Conservation (phyloP, 2,329 filamentous ascomycete genomes). For the Xylariaceae sp. region DNA sequence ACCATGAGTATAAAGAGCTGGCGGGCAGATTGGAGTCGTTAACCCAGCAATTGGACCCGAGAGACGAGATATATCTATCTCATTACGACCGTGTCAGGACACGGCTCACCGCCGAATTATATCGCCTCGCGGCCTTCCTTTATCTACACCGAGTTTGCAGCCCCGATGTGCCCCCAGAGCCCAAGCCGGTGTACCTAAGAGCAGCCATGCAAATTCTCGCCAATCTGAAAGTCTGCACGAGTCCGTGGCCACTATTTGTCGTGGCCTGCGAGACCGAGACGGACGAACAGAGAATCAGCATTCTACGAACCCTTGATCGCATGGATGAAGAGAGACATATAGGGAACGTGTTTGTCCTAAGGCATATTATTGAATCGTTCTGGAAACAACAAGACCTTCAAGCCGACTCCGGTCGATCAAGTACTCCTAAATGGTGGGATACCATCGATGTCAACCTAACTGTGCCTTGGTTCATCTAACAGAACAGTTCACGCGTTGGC, state of each 20-base stretch:
- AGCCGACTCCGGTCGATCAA: constrained; percentile 28
- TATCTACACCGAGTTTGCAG: constrained; percentile 35
- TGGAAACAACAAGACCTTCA: constrained; percentile 43
- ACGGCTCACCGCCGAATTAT: constrained; percentile 44
- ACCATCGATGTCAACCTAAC: constrained; percentile 32
- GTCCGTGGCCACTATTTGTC: constrained; percentile 45
- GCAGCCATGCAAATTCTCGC: constrained; percentile 35
- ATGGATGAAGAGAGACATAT: constrained; percentile 41
- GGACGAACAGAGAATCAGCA: constrained; percentile 37
- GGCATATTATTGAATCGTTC: constrained; percentile 38
- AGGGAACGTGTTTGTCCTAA: constrained; percentile 41
- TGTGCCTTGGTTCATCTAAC: constrained; percentile 34
- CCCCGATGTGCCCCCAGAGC: constrained; percentile 23
- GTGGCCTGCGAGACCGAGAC: constrained; percentile 40
- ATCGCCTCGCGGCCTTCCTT: constrained; percentile 42
- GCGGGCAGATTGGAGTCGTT: constrained; percentile 27
- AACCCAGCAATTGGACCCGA: constrained; percentile 28
- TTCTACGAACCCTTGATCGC: constrained; percentile 37
- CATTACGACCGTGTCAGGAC: constrained; percentile 29
- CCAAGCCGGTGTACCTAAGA: constrained; percentile 29
- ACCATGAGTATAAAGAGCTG: constrained; percentile 27
- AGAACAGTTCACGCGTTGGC: background rate
- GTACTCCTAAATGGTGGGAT: constrained; percentile 36
- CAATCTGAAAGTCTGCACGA: constrained; percentile 39
- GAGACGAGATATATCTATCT: constrained; percentile 27